These are phyloP conservation scores for Annulohypoxylon maeteangense DNA, from an alignment of 495 filamentous ascomycete genomes.

Conservation along the genomic window DNA sequence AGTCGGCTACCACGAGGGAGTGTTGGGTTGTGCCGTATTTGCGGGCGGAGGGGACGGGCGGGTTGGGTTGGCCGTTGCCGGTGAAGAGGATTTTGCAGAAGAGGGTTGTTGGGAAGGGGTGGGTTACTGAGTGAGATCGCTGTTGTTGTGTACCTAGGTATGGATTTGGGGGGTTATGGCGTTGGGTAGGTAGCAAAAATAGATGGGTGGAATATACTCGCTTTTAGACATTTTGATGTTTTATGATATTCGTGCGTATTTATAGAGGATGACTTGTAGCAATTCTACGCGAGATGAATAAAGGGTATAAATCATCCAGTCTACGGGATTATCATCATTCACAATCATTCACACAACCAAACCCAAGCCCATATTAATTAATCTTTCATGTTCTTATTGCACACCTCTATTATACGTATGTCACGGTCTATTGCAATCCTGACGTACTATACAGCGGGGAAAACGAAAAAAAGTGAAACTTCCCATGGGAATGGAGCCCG, in stretches of 20 bases:
- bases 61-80: constrained; percentile 83
- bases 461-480: not conserved
- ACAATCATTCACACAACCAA: not conserved
- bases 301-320: not conserved
- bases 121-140: constrained; percentile 61
- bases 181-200: not conserved
- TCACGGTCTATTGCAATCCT: constrained; percentile 16
- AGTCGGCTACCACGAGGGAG: constrained; percentile 68
- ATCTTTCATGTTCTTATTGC: not conserved
- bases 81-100: constrained; percentile 84
- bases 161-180: no score
- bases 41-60: constrained; percentile 69
- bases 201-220: no score
- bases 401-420: constrained; percentile 3
- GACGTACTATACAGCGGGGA: constrained; percentile 14
- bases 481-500: not conserved
- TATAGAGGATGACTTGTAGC: not conserved
- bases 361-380: not conserved
- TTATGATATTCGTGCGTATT: not conserved
- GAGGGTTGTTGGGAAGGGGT: constrained; percentile 75
- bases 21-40: constrained; percentile 85
- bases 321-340: not conserved
- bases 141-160: not conserved
- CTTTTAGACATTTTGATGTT: no score
- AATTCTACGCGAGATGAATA: no score